Evolutionary conservation across 73 alveolate species (phyloP), one percentile per base, ranked within the genome.

Genomic region (Tetrahymena elliotti): DNA sequence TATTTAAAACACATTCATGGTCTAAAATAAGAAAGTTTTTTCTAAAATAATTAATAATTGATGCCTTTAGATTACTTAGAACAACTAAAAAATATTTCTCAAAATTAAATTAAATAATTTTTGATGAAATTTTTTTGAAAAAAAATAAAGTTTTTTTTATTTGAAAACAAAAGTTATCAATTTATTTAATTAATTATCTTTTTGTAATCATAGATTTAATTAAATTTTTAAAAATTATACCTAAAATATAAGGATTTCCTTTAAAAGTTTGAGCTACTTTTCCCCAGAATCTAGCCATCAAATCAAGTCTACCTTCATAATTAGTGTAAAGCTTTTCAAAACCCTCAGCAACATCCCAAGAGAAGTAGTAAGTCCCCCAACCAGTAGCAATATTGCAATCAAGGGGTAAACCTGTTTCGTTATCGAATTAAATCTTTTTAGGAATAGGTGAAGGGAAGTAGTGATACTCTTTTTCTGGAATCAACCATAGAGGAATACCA

Each of bases 321-420:
- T 94, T 94, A 27, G 40, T 94, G 53, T 84, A 94, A 31, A 94
- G 88, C 41, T 93, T 83, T 88, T 37, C 54, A 93, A 88, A 94
- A 18, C 93, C 96, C 15, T 94, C 95, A 22, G 93, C 96, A 0
- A 95, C 95, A 36, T 94, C 96, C 40, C 96, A 95, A 24, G 96
- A 37, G 20, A 18, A 22, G 41, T 88, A 94, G 41, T 94, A 94
- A 40, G 53, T 33, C 33, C 93, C 96, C 93, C 92, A 94, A 6
- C 41, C 92, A 5, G 52, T 35, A 18, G 52, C 93, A 6, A 39
- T 39, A 39, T 94, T 52, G 35, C 54, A 39, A 36, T 38, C 41
- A 20, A 92, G 24, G 84, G 52, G 40, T 27, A 84, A 1, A 93
- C 82, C 33, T 41, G 95, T 22, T 27, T 94, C 83, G 83, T 84